phyloP scores from a whole-genome alignment of 1,139 yeast genomes.

The Sugiyamaella grinbergsii region DNA sequence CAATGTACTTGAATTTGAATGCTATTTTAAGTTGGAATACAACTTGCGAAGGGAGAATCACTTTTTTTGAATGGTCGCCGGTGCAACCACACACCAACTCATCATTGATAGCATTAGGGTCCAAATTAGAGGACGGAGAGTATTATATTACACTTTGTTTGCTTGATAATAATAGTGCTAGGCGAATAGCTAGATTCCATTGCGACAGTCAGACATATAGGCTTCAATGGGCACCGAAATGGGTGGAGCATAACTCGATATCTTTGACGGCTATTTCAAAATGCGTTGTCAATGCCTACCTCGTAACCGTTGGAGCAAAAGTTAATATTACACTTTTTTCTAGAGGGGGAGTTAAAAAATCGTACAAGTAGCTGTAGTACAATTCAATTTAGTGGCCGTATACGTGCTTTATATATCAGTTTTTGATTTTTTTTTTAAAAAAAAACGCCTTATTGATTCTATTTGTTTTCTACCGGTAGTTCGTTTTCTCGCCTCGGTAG shows the following conservation, averaged over 20 bases:
- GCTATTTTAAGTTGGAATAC: not conserved
- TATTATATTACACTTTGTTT: not conserved
- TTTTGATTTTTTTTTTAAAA: too few relatives aligned
- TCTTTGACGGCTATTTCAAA: not conserved
- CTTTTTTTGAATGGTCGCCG: conserved; percentile 3
- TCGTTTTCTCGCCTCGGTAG: too few relatives aligned
- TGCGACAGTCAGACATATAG: not conserved
- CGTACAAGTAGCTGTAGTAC: too few relatives aligned
- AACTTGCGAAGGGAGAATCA: not conserved
- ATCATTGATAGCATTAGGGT: conserved; percentile 2
- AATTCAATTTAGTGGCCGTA: too few relatives aligned
- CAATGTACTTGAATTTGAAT: conserved; percentile 1
- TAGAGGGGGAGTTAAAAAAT: too few relatives aligned
- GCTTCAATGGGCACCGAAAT: conserved; percentile 1
- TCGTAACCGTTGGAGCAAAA: too few relatives aligned
- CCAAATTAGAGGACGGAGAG: not conserved
- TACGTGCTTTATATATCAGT: too few relatives aligned
- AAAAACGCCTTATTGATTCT: too few relatives aligned
- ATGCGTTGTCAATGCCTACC: too few relatives aligned
- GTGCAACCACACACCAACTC: not conserved
- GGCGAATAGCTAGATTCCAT: not conserved
- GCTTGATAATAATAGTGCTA: not conserved
- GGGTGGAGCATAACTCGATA: not conserved
- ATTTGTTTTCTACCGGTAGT: too few relatives aligned
- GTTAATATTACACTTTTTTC: too few relatives aligned